Percentiles rank a stretch among this genome's conserved stretches.
These are phyloP conservation scores for Leccinum pachyderme DNA, from an alignment of 1,284 basidiomycete genomes.

Conservation along the genomic window DNA sequence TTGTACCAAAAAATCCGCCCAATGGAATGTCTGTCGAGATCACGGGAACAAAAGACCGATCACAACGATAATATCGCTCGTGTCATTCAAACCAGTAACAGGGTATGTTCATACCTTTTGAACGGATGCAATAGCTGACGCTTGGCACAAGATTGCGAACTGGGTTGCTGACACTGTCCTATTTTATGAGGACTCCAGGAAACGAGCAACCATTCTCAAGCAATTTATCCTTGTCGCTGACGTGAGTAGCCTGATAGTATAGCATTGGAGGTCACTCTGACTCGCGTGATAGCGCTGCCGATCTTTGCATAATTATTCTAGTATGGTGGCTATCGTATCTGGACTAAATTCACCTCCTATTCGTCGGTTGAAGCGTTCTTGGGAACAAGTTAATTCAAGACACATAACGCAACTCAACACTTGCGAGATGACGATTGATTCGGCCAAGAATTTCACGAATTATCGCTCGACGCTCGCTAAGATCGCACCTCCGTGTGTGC, in stretches of 20 bases:
- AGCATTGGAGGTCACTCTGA: background rate
- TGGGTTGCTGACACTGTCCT: slow-evolving; percentile 95
- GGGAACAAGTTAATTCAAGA: slow-evolving; percentile 81
- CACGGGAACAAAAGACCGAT: slow-evolving; percentile 71
- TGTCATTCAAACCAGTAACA: slow-evolving; percentile 91
- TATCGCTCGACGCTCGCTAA: slow-evolving; percentile 86
- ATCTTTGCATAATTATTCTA: slow-evolving; percentile 89
- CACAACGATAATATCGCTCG: slow-evolving; percentile 82
- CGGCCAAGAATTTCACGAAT: slow-evolving; percentile 89
- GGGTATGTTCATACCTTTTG: slow-evolving; percentile 48
- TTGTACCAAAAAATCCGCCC: slow-evolving; percentile 89
- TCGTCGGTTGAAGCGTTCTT: slow-evolving; percentile 89
- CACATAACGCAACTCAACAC: slow-evolving; percentile 65
- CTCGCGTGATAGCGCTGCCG: slow-evolving; percentile 72
- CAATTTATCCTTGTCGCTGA: slow-evolving; percentile 94
- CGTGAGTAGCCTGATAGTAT: slow-evolving; percentile 49
- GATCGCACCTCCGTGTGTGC: slow-evolving; percentile 93
- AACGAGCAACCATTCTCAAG: slow-evolving; percentile 80
- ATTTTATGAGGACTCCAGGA: slow-evolving; percentile 81
- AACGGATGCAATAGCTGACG: slow-evolving; percentile 6
- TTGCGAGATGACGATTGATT: slow-evolving; percentile 84
- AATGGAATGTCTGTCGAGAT: slow-evolving; percentile 87
- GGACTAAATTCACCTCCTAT: slow-evolving; percentile 95
- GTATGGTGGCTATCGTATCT: slow-evolving; percentile 93
- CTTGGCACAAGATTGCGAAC: slow-evolving; percentile 66